Evolutionary conservation across 2,329 filamentous ascomycete genomes (phyloP).

Genomic region (Fusarium illudens): DNA sequence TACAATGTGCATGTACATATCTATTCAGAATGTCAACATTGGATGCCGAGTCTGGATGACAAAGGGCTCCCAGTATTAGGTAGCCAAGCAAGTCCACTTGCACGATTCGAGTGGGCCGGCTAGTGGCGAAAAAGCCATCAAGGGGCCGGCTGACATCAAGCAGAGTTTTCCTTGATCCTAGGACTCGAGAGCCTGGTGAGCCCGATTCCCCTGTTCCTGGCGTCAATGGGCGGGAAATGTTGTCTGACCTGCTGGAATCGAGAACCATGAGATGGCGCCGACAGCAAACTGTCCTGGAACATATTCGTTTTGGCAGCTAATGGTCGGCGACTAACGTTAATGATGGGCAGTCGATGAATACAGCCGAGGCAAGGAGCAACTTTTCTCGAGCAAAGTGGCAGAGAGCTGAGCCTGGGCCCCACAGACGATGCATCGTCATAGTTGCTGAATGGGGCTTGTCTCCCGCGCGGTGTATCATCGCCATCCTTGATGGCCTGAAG

Average conservation of each 20-base stretch:
- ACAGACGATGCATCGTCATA: conserved; percentile 6
- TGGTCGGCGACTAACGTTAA: background rate
- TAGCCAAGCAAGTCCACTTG: background rate
- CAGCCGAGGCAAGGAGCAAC: conserved; percentile 1
- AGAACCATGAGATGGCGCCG: background rate
- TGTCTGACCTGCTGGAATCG: background rate
- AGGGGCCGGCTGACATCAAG: background rate
- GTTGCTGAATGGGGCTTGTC: background rate
- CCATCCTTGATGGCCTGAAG: conserved; percentile 6
- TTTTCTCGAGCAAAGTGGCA: background rate
- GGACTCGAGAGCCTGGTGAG: background rate
- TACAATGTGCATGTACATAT: too few species aligned
- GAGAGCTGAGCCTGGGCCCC: conserved; percentile 23
- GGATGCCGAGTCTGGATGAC: background rate
- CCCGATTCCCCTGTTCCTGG: background rate
- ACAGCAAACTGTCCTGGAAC: background rate
- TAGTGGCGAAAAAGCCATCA: conserved; percentile 11
- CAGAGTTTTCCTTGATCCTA: conserved; percentile 7
- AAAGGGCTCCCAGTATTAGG: background rate
- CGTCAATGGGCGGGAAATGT: background rate
- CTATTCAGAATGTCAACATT: background rate
- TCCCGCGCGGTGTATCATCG: background rate
- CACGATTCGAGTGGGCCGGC: conserved; percentile 5
- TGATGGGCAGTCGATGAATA: background rate
- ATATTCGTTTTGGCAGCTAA: background rate